Conservation (phyloP, 805 yeast species). For the Aciculoconidium aculeatum region DNA sequence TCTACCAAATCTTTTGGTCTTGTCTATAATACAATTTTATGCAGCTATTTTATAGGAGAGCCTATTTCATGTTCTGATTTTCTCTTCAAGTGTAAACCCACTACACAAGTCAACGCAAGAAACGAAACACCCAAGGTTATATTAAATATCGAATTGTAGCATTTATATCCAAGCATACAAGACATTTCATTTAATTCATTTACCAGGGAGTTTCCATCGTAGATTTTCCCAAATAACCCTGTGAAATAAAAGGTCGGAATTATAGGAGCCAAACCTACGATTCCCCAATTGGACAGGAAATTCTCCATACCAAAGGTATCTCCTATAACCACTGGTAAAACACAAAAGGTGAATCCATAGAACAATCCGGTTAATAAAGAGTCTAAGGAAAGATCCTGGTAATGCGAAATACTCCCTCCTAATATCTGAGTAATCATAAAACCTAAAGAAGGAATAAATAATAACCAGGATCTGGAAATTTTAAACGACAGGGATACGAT, state of each 20-base stretch:
- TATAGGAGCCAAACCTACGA: constrained; percentile 61
- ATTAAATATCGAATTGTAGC: constrained; percentile 43
- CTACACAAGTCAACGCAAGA: constrained; percentile 17
- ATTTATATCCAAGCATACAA: constrained; percentile 28
- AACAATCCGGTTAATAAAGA: constrained; percentile 62
- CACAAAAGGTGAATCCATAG: constrained; percentile 69
- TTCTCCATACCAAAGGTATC: constrained; percentile 65
- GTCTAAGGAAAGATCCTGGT: constrained; percentile 38
- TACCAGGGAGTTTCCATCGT: constrained; percentile 40
- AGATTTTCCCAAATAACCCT: constrained; percentile 54
- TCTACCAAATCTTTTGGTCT: too few species aligned
- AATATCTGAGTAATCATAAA: constrained; percentile 46
- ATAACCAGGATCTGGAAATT: constrained; percentile 47
- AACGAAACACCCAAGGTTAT: constrained; percentile 30
- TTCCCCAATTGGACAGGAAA: constrained; percentile 72
- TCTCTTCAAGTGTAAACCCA: constrained; percentile 5
- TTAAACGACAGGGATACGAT: constrained; percentile 41
- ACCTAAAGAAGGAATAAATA: constrained; percentile 47
- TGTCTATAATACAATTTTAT: too few species aligned
- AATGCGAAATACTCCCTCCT: constrained; percentile 31
- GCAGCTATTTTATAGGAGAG: constrained; percentile 1
- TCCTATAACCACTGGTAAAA: constrained; percentile 70
- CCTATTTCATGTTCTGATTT: neutral
- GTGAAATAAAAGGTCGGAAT: constrained; percentile 57
- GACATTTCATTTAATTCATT: constrained; percentile 7